A percentile compares a stretch with the other conserved stretches of the same genome.
phyloP scores from a whole-genome alignment of 225 moss, liverwort and hornwort genomes.

The Pleurozium schreberi region DNA sequence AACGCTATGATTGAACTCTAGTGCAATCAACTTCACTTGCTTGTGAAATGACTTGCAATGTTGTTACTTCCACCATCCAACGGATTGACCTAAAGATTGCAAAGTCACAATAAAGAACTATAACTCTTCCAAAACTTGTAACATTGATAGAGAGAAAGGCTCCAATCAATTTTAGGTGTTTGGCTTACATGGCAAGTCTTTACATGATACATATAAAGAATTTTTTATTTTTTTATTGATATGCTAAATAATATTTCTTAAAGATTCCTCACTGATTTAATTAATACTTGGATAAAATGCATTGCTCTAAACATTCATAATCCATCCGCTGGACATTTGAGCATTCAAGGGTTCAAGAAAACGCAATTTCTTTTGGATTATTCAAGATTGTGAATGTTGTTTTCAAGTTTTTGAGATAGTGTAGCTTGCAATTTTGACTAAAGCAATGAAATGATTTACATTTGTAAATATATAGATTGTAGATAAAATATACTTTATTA shows the following conservation, averaged over 20 bases:
- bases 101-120: background rate
- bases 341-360: background rate
- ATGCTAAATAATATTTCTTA: too few relatives aligned
- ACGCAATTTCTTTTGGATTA: background rate
- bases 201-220: background rate
- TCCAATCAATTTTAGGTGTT: background rate
- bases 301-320: background rate
- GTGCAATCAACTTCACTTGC: background rate
- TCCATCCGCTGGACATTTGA: too few relatives aligned
- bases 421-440: background rate
- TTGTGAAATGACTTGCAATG: background rate
- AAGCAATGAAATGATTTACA: background rate
- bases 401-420: background rate
- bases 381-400: rapidly evolving
- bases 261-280: background rate
- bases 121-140: background rate
- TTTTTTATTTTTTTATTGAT: background rate
- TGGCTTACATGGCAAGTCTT: rapidly evolving
- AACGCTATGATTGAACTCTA: background rate
- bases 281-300: background rate
- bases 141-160: background rate
- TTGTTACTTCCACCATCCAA: too few relatives aligned
- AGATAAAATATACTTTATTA: background rate
- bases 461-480: too few relatives aligned
- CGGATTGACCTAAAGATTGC: background rate